Evolutionary conservation across 495 filamentous ascomycete species (phyloP), one percentile per base, ranked within the genome.

Genomic region (Rhizodiscina lignyota): DNA sequence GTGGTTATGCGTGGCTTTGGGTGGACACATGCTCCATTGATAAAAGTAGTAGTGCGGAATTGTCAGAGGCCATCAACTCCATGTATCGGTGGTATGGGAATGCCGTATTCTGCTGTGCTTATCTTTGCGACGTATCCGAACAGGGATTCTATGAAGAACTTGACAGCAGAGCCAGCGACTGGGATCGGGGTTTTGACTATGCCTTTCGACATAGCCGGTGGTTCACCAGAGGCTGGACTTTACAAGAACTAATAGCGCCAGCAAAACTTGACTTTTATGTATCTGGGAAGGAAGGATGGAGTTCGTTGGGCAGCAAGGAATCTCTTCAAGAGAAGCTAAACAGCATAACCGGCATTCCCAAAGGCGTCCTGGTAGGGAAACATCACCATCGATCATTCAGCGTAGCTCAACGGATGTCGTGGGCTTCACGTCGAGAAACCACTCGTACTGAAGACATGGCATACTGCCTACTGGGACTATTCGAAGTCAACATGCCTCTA

Each of bases 21-120:
- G 10, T 49, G 1, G 45, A 49, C 21, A 49, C 45, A 19, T 48
- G 41, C 20, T 47, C 36, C 23, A 47, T 49, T 15, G 24, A 44
- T 19, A 39, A 48, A 29, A 12, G 21, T 5, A 31, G 40, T 21
- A 16, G 23, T 16, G 33, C 12, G 11, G 45, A 48, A 22, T 10
- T 42, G 4, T 41, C 37, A 5, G 19, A 10, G 36, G 20, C 39
- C 2, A 42, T 42, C 38, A 42, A 42, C 20, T 32, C 22, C 1
- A 42, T 42, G 39, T 42, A 22, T 17, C 22, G 22, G 13, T 33
- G 38, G 37, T 42, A 42, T 34, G 29, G 16, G n/a, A 8, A 39
- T 5, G 35, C 39, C 5, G 4, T 24, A 26, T 16, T 17, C 1
- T 40, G 36, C 17, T n/a, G 31, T 15, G 27, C 16, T 12, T 42